Evolutionary conservation across 2,329 filamentous ascomycete species (phyloP), one percentile per base, ranked within the genome.

Genomic region (Pyrenophora tritici-repentis): DNA sequence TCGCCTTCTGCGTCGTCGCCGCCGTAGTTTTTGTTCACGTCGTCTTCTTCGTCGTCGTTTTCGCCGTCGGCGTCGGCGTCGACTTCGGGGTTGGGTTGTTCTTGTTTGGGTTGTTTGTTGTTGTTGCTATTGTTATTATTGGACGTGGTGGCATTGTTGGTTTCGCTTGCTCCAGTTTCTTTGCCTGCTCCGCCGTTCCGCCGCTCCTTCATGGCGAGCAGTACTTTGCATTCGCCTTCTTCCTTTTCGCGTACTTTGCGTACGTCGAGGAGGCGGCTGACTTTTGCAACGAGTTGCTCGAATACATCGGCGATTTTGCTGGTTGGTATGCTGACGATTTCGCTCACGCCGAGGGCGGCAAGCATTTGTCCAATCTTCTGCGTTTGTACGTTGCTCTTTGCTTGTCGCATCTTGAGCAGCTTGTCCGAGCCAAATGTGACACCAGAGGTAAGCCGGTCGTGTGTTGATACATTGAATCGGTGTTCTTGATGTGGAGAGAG

Each of bases 341-440:
- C 79, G 1, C 87, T 84, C 35, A 94, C 83, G 35, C 89, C 86
- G 6, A 93, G 78, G 71, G 91, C 87, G 35, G 80, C 81, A 18
- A 94, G 83, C 4, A 86, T 86, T 47, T 87, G 87, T 12, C 81
- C 85, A 57, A 94, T 91, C 57, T 89, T 88, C 54, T 85, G 75
- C 59, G 90, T 89, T 69, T 92, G 89, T 54, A 88, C 84, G 46
- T 87, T 84, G 13, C 84, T 88, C 76, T 92, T 92, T 58, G 88
- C 88, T 32, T 86, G 85, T 48, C 91, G 87, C 18, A 90, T 83
- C 73, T 91, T 91, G 61, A 87, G 86, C 51, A 93, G 84, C 71
- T 85, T 87, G 63, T 93, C 89, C 22, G 91, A 91, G 10, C 93
- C 89, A 81, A 97, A 97, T 12, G 90, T 88, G 31, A 96, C 90